A percentile compares a stretch with the other conserved stretches of the same genome.
phyloP scores from a whole-genome alignment of 2,329 filamentous ascomycete species.

The Drechslerella dactyloides region DNA sequence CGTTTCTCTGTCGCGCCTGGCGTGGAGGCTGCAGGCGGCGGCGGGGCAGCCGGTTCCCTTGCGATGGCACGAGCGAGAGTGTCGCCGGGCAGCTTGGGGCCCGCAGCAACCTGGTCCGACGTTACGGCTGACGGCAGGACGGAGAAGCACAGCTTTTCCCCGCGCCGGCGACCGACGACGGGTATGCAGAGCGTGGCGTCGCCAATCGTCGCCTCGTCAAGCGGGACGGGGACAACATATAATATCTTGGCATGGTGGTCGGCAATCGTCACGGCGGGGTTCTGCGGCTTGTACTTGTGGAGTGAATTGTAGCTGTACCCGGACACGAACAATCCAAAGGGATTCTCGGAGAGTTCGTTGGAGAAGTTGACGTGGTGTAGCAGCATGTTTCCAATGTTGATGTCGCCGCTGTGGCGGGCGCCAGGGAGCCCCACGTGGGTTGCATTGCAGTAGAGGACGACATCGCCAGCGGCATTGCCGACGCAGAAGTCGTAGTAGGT shows the following conservation, averaged over 20 bases:
- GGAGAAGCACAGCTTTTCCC: slow-evolving; percentile 53
- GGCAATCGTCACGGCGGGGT: slow-evolving; percentile 33
- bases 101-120: slow-evolving; percentile 49
- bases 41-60: slow-evolving; percentile 32
- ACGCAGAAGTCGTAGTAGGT: slow-evolving; percentile 56
- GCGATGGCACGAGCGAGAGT: slow-evolving; percentile 43
- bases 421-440: slow-evolving; percentile 48
- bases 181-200: slow-evolving; percentile 54
- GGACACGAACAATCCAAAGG: slow-evolving; percentile 54
- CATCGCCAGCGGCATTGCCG: slow-evolving; percentile 51
- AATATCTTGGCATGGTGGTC: slow-evolving; percentile 51
- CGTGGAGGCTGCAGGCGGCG: slow-evolving; percentile 29
- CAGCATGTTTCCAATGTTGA: slow-evolving; percentile 46
- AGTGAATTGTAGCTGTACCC: slow-evolving; percentile 50
- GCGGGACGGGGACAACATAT: slow-evolving; percentile 55
- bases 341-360: slow-evolving; percentile 43
- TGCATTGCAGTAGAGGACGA: slow-evolving; percentile 51
- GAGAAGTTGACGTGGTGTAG: slow-evolving; percentile 52
- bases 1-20: slow-evolving; percentile 29
- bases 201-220: slow-evolving; percentile 55
- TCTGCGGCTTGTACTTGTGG: slow-evolving; percentile 37
- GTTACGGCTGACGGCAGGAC: slow-evolving; percentile 54
- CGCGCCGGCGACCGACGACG: slow-evolving; percentile 53
- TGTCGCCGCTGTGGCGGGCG: slow-evolving; percentile 54
- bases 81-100: slow-evolving; percentile 34